Base-by-base conservation (phyloP, 257 asterid genomes). In the Capsicum pubescens region DNA sequence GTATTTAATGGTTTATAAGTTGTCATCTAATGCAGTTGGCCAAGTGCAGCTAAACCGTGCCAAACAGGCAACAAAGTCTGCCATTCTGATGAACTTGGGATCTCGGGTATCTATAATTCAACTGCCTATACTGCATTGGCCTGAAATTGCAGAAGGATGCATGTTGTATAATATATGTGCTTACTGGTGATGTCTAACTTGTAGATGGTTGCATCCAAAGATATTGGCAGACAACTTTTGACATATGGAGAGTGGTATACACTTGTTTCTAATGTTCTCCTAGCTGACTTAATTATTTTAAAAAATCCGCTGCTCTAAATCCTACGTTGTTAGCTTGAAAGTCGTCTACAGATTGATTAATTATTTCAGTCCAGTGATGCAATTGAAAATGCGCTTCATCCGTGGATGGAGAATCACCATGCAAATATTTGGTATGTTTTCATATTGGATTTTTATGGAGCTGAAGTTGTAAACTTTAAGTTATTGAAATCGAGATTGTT, bases 61-160 rank as follows among this genome's bases (percentile, higher is more conserved):
- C 52, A 96, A 96, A 85, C 94, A 90, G 88, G 70, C 98, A 12
- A 94, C 98, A 3, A 93, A 87, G 86, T 91, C 98, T 71, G 95
- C 97, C 91, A 96, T 94, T 89, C 91, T 96, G 86, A 96, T 96
- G 99, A 94, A 94, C 89, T 93, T 96, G 32, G 98, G 94, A 92
- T 96, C 98, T 80, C 93, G 97, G 88, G 99, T 92, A 96, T 78
- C 93, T 80, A 64, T 79, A 2, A 88, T 56, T 48, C 35, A 7
- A 42, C 54, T 82, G 68, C 59, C 32, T 81, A 66, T 61, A 55
- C 80, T 83, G 35, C 67, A 15, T 85, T 69, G 46, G 44, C 15
- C 42, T 79, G 63, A 52, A 79, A 68, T 79, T 85, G 35, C 36
- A 61, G 52, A 63, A 13, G 32, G 74, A 39, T 52, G 6, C n/a